phyloP scores from a whole-genome alignment of 23 red algal species.

The Gracilariopsis chorda region DNA sequence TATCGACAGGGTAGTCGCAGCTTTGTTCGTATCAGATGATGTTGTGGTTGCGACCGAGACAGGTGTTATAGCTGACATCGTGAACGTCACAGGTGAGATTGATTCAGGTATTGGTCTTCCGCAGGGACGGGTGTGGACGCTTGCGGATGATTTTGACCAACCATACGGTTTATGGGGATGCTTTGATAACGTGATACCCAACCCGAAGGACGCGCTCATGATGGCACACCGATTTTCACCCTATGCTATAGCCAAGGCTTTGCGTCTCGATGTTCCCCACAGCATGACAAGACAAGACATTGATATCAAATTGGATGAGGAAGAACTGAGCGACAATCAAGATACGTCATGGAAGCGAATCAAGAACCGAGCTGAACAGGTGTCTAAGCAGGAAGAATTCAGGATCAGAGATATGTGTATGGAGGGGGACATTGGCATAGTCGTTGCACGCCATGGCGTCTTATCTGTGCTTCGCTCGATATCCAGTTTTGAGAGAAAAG shows the following conservation, averaged over 20 bases:
- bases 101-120: slow-evolving; percentile 47
- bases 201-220: slow-evolving; percentile 13
- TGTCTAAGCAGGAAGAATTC: slow-evolving; percentile 27
- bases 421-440: slow-evolving; percentile 4
- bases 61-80: slow-evolving; percentile 18
- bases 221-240: slow-evolving; percentile 53
- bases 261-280: slow-evolving; percentile 10
- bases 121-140: slow-evolving; percentile 15
- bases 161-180: slow-evolving; percentile 19
- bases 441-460: slow-evolving; percentile 5
- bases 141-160: slow-evolving; percentile 44
- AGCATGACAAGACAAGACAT: slow-evolving; percentile 5
- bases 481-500: slow-evolving; percentile 29
- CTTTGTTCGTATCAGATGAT: slow-evolving; percentile 18
- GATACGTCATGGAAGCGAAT: slow-evolving; percentile 33
- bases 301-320: neutral
- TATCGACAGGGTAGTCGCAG: slow-evolving; percentile 31
- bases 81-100: slow-evolving; percentile 42
- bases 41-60: slow-evolving; percentile 43
- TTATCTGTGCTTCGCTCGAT: slow-evolving; percentile 32
- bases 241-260: slow-evolving; percentile 30
- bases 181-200: neutral
- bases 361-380: slow-evolving; percentile 25
- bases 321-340: neutral
- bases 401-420: slow-evolving; percentile 20